Evolutionary conservation across 805 yeast species (phyloP).

Genomic region (Pichia nanzhaoensis): DNA sequence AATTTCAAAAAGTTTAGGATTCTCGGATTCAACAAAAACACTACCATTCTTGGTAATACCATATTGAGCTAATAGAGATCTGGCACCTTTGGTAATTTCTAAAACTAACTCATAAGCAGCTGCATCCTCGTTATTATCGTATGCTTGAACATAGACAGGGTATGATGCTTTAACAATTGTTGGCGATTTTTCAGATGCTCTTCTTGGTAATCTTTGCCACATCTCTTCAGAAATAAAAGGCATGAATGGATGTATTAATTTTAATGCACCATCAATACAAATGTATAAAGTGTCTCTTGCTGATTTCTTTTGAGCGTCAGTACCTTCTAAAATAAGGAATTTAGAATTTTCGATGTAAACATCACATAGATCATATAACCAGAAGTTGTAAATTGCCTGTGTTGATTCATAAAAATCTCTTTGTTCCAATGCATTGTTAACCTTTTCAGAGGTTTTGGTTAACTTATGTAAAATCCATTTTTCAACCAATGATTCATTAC

Average conservation of each 20-base stretch:
- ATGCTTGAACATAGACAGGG: slow-evolving; percentile 60
- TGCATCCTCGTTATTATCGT: slow-evolving; percentile 58
- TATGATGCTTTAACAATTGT: slow-evolving; percentile 75
- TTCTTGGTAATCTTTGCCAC: slow-evolving; percentile 97
- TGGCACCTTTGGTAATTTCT: slow-evolving; percentile 81
- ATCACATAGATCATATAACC: slow-evolving; percentile 93
- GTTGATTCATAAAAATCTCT: slow-evolving; percentile 91
- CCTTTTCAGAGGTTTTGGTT: slow-evolving; percentile 57
- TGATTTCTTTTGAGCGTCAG: slow-evolving; percentile 73
- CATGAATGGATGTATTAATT: slow-evolving; percentile 96
- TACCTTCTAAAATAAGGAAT: slow-evolving; percentile 85
- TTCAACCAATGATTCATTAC: slow-evolving; percentile 87
- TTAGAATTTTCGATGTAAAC: slow-evolving; percentile 98
- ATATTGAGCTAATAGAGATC: slow-evolving; percentile 89
- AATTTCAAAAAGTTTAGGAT: slow-evolving; percentile 41
- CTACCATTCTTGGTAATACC: slow-evolving; percentile 82
- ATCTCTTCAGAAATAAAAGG: slow-evolving; percentile 95
- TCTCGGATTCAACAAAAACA: slow-evolving; percentile 69
- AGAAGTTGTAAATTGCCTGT: slow-evolving; percentile 80
- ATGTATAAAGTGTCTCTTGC: slow-evolving; percentile 94
- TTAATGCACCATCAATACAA: slow-evolving; percentile 84
- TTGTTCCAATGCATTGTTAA: slow-evolving; percentile 62
- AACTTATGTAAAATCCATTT: slow-evolving; percentile 92
- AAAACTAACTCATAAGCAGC: slow-evolving; percentile 77
- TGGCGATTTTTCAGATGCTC: slow-evolving; percentile 59